A percentile compares a stretch with the other conserved stretches of the same genome.
Conservation (phyloP, 106 monocot species). For the Dendrobium nobile region DNA sequence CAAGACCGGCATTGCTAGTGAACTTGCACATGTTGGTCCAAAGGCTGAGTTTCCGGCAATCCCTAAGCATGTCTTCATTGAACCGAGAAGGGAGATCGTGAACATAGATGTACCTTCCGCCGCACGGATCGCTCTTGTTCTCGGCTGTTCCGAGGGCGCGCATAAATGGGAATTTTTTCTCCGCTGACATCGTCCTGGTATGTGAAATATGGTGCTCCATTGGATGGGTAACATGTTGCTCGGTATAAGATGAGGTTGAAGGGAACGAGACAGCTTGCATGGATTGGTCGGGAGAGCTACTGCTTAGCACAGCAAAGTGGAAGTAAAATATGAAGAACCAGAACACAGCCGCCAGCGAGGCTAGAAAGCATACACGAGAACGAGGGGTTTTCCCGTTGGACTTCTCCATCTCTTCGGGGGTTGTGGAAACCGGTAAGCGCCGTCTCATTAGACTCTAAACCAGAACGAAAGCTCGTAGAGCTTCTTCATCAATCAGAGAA, state of each 20-base stretch:
- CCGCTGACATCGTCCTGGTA: not conserved
- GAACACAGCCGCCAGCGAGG: constrained; percentile 46
- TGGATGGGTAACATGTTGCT: not conserved
- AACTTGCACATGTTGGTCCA: constrained; percentile 91
- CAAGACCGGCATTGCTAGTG: constrained; percentile 61
- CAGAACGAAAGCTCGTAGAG: not conserved
- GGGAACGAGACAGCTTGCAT: not conserved
- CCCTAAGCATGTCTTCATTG: constrained; percentile 61
- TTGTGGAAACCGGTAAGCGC: constrained; percentile 22
- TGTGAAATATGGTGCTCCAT: too few species aligned
- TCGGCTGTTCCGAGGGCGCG: constrained; percentile 17
- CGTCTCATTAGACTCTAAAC: constrained; percentile 47
- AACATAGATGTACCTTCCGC: constrained; percentile 77
- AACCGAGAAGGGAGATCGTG: constrained; percentile 73
- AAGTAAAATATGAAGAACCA: constrained; percentile 82
- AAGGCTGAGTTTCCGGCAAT: constrained; percentile 49
- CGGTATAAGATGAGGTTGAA: not conserved
- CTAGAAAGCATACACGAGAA: constrained; percentile 59
- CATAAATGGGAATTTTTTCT: constrained; percentile 16
- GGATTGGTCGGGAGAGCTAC: not conserved
- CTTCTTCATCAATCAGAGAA: constrained; percentile 3
- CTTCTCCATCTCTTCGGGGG: constrained; percentile 66
- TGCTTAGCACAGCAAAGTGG: constrained; percentile 51
- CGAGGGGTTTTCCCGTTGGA: constrained; percentile 39
- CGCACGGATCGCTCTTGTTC: constrained; percentile 58